Percentiles rank a stretch among this genome's conserved stretches.
Conservation (phyloP, 768 basidiomycete genomes). For the Amanita exitialis region DNA sequence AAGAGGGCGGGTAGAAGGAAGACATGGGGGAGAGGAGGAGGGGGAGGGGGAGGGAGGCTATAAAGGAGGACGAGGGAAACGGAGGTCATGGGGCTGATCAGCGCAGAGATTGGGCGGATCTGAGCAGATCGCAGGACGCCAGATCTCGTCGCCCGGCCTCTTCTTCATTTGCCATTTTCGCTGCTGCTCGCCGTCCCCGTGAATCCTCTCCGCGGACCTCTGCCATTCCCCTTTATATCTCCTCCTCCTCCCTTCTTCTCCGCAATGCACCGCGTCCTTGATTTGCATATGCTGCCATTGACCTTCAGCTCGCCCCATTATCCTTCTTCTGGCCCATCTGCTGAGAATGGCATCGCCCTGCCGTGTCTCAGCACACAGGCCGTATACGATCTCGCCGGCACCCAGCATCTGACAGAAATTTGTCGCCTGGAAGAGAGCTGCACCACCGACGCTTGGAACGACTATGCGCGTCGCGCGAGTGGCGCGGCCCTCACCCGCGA, state of each 20-base stretch:
- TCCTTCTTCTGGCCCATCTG: not conserved
- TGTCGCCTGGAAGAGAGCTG: not conserved
- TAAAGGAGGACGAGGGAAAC: not conserved
- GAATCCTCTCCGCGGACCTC: constrained; percentile 2
- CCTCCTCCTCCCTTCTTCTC: not conserved
- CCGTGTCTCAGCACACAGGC: not conserved
- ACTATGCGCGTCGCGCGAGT: not conserved
- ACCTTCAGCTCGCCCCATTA: not conserved
- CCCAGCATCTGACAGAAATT: too few species aligned
- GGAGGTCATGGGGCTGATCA: constrained; percentile 11
- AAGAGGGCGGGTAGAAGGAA: constrained; percentile 6
- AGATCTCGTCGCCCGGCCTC: not conserved
- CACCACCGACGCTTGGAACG: not conserved
- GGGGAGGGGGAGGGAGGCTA: constrained; percentile 4
- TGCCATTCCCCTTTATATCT: not conserved
- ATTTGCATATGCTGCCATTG: not conserved
- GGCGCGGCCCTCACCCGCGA: not conserved
- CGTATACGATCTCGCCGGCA: not conserved
- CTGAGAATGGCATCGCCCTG: not conserved
- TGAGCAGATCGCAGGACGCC: constrained; percentile 9
- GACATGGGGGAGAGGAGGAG: not conserved
- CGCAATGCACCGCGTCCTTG: not conserved
- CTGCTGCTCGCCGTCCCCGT: not conserved
- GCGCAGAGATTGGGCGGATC: constrained; percentile 10
- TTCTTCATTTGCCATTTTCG: constrained; percentile 6